Evolutionary conservation across 176 grass and related monocot species (phyloP), one percentile per base, ranked within the genome.

Genomic region (Leersia perrieri): DNA sequence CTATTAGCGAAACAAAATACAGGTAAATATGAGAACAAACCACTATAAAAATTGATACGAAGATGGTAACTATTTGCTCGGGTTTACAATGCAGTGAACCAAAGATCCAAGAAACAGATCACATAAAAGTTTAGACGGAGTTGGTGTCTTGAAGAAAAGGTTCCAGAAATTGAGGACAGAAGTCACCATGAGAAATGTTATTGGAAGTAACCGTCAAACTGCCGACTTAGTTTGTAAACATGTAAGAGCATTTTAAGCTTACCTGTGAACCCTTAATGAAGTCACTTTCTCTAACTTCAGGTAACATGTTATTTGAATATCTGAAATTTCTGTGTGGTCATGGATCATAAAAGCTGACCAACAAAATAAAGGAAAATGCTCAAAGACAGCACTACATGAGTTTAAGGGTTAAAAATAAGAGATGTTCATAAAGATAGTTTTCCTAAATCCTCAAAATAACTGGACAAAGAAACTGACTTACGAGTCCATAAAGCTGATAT

Each of bases 251-350:
- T 25, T 41, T 20, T 86, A 66, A 91, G 49, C 16, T 68, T 87
- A 98, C 95, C 86, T 98, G 95, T 85, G 95, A 91, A 84, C 95
- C 95, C 77, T 98, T 98, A 74, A 90, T 92, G 78, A 98, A 94
- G 67, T 94, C 90, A n/a, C 68, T 31, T 64, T 87, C 92, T 68
- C 81, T 85, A 74, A 94, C 82, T 81, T 94, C 92, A 60, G 95
- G 95, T 70, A 94, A 75, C 92, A 98, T 94, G 33, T 89, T 89
- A 36, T 78, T 79, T 40, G 95, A 98, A 74, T 93, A 98, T 81
- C 95, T 94, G 76, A 89, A 93, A 83, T 92, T 93, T 85, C 95
- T 90, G 79, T 94, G 95, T 36, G 95, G 95, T 0, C 95, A 92
- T 63, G 95, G 95, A 89, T 98, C 95, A 84, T 92, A 85, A 84